Percentiles rank a stretch among this genome's conserved stretches.
phyloP scores from a whole-genome alignment of 805 yeast genomes.

The Barnettozyma pratensis region DNA sequence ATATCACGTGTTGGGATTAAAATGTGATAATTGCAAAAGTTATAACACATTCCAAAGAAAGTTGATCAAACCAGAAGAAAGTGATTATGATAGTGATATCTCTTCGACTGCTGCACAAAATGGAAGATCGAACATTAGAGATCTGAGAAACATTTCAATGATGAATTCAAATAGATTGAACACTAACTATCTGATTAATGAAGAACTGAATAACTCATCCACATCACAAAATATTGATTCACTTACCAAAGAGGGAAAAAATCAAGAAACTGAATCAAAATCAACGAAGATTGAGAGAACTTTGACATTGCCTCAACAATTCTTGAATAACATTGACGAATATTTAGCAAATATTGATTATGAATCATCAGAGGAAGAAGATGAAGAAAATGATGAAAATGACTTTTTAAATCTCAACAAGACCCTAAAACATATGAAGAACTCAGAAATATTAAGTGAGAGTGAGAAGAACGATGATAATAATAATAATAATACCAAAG shows the following conservation, averaged over 20 bases:
- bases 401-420: conserved; percentile 22
- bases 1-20: conserved; percentile 82
- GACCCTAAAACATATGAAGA: conserved; percentile 11
- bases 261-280: conserved; percentile 1
- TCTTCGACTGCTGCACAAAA: conserved; percentile 19
- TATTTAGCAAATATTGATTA: conserved; percentile 20
- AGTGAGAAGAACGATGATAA: conserved; percentile 2
- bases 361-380: conserved; percentile 15
- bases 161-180: conserved; percentile 18
- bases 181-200: conserved; percentile 23
- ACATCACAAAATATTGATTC: background rate
- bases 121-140: conserved; percentile 8
- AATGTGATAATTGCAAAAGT: conserved; percentile 81
- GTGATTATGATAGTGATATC: conserved; percentile 26
- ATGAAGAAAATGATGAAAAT: conserved; percentile 18
- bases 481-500: background rate
- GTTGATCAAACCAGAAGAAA: conserved; percentile 63
- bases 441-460: conserved; percentile 9
- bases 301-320: conserved; percentile 25
- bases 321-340: conserved; percentile 24
- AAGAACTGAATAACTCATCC: conserved; percentile 8
- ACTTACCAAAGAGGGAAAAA: background rate
- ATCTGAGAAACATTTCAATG: conserved; percentile 20
- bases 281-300: conserved; percentile 4
- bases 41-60: conserved; percentile 78